Percentiles rank a stretch among this genome's conserved stretches.
Evolutionary conservation across 2,329 filamentous ascomycete species (phyloP).

Genomic region (Zasmidium citrigriseum): DNA sequence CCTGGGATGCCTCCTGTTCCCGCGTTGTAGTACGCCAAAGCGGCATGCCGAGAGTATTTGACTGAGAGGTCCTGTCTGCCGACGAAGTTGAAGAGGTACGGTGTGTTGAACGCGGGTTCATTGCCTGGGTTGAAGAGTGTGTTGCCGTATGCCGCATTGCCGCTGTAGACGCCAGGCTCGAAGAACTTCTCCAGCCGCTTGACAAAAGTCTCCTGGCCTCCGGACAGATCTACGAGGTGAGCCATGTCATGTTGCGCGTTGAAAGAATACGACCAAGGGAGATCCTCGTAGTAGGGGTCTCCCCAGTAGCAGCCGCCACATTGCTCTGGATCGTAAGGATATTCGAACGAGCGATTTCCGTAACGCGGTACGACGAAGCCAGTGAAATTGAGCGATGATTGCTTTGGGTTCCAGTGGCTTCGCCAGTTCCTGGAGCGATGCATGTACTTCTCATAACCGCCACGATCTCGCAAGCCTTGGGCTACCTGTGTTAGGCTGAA

Average conservation of each 20-base stretch:
- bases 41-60: conserved; percentile 56
- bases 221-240: conserved; percentile 39
- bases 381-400: conserved; percentile 57
- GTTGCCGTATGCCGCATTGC: conserved; percentile 33
- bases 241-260: conserved; percentile 45
- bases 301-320: conserved; percentile 69
- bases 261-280: conserved; percentile 74
- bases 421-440: conserved; percentile 67
- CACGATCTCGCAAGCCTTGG: conserved; percentile 52
- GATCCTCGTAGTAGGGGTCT: conserved; percentile 61
- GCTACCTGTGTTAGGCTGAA: conserved; percentile 69
- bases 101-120: conserved; percentile 60
- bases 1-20: conserved; percentile 62
- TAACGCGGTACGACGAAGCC: conserved; percentile 71
- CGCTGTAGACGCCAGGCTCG: conserved; percentile 39
- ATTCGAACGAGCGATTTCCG: conserved; percentile 39
- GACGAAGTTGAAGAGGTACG: conserved; percentile 69
- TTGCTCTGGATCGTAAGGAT: conserved; percentile 49
- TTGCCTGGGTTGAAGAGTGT: conserved; percentile 61
- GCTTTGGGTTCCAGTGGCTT: conserved; percentile 69
- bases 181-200: conserved; percentile 43
- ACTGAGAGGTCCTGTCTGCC: conserved; percentile 55
- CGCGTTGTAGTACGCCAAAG: conserved; percentile 60
- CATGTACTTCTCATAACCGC: conserved; percentile 61
- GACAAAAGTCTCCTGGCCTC: conserved; percentile 42